Evolutionary conservation across 805 yeast genomes (phyloP).

Genomic region (Sugiyamaella chiloensis): DNA sequence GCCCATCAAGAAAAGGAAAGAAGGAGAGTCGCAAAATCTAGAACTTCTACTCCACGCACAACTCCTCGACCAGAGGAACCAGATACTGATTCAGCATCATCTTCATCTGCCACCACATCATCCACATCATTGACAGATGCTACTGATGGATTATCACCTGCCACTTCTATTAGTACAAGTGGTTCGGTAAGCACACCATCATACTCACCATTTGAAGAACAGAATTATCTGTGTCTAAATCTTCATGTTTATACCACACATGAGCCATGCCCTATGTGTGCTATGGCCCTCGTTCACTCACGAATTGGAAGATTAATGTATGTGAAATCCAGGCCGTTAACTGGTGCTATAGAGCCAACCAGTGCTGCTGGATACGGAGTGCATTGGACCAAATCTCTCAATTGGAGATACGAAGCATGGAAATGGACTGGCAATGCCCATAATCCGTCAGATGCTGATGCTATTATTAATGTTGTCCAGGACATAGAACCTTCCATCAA

Average conservation of each 20-base stretch:
- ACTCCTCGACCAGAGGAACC: background rate
- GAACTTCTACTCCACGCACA: slow-evolving; percentile 1
- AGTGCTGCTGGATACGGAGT: slow-evolving; percentile 70
- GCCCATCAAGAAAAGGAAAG: slow-evolving; percentile 52
- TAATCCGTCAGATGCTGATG: slow-evolving; percentile 2
- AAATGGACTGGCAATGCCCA: slow-evolving; percentile 44
- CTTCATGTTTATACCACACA: slow-evolving; percentile 83
- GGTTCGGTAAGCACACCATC: background rate
- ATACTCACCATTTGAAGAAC: slow-evolving; percentile 9
- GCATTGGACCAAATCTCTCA: slow-evolving; percentile 70
- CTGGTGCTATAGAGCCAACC: slow-evolving; percentile 54
- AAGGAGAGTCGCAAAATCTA: slow-evolving; percentile 28
- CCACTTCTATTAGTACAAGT: no score
- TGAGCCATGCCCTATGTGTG: slow-evolving; percentile 96
- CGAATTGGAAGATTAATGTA: slow-evolving; percentile 69
- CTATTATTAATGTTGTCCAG: slow-evolving; percentile 3
- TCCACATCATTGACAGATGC: background rate
- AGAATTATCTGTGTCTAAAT: slow-evolving; percentile 66
- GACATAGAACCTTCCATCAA: slow-evolving; percentile 6
- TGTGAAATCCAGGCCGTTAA: slow-evolving; percentile 43
- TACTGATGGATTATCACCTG: background rate
- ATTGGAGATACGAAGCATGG: slow-evolving; percentile 87
- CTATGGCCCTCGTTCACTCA: slow-evolving; percentile 94
- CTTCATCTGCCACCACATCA: slow-evolving; percentile 9
- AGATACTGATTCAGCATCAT: background rate